Evolutionary conservation across 306 rosid genomes (phyloP).

Genomic region (Quercus dentata): DNA sequence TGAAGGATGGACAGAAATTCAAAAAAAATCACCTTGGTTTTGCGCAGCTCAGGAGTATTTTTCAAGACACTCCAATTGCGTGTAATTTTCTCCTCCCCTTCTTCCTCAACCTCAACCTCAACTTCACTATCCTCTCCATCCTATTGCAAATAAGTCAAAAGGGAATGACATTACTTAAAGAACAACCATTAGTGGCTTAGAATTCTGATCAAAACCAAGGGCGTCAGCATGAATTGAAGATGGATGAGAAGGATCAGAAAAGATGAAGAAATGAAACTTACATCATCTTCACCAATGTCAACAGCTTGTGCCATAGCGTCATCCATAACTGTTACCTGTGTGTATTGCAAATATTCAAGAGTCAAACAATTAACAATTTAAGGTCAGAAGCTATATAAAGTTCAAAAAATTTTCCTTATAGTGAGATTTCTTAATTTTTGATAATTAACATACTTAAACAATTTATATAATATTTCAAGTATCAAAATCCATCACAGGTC

Average conservation of each 20-base stretch:
- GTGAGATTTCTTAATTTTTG: background rate
- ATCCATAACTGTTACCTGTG: constrained; percentile 75
- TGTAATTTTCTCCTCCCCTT: constrained; percentile 53
- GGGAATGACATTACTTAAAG: background rate
- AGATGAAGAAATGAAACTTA: constrained; percentile 38
- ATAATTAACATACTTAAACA: background rate
- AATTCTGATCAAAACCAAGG: background rate
- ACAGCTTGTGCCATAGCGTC: constrained; percentile 93
- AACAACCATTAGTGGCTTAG: constrained; percentile 13
- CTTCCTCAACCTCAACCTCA: constrained; percentile 56
- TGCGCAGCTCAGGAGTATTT: constrained; percentile 63
- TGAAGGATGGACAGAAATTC: constrained; percentile 16
- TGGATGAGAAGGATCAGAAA: background rate
- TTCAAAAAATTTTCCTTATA: background rate
- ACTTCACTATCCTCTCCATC: constrained; percentile 77
- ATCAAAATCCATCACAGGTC: background rate
- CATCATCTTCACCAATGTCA: constrained; percentile 94
- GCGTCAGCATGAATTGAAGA: background rate
- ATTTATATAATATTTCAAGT: background rate
- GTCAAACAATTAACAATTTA: constrained; percentile 14
- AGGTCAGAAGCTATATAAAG: background rate
- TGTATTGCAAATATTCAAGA: constrained; percentile 18
- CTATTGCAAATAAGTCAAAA: constrained; percentile 31
- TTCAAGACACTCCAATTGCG: constrained; percentile 95
- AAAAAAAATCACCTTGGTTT: constrained; percentile 58